Evolutionary conservation across 495 filamentous ascomycete genomes (phyloP), one percentile per base, ranked within the genome.

Genomic region (Chaetomium fimeti): DNA sequence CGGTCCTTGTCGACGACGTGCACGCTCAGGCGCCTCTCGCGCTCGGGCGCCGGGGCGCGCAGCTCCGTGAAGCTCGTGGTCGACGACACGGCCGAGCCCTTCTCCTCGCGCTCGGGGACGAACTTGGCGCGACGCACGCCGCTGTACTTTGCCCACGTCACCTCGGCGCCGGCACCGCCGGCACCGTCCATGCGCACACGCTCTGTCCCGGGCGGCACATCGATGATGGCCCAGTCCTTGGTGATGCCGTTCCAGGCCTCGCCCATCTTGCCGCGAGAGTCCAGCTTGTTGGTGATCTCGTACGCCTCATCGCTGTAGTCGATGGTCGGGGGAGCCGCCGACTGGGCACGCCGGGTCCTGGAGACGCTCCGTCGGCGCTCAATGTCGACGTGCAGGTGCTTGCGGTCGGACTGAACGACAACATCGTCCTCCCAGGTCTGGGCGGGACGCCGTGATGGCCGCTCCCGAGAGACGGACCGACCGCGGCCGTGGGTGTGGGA

Each of bases 201-300:
- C 72, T 88, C 84, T 0, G 89, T 93, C 59, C 90, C 90, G 16
- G 89, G 88, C 6, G 90, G 90, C 32, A 93, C 88, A 73, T 93
- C 90, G 24, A 92, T 84, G 61, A 92, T 90, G 57, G 83, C 79
- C 85, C 89, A 92, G 70, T 90, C 86, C 66, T 79, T 84, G 45
- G 88, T 91, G 28, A 81, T 83, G 61, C 88, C 88, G 69, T 87
- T 81, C 64, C 77, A 82, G 25, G 85, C 88, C 76, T 91, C 88
- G 58, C 87, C 88, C 67, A 85, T 82, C 65, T 81, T 83, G 36
- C 79, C 84, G 13, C 87, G 80, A 22, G 87, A 79, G 49, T 83
- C 76, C 27, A 84, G 83, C 66, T 81, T 84, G 63, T 78, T 75
- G 38, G 83, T 85, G 76, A 90, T 89, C 71, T 86, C 87, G 25